Evolutionary conservation across 352 stramenopile species (phyloP).

Genomic region (Phytophthora brassicae): DNA sequence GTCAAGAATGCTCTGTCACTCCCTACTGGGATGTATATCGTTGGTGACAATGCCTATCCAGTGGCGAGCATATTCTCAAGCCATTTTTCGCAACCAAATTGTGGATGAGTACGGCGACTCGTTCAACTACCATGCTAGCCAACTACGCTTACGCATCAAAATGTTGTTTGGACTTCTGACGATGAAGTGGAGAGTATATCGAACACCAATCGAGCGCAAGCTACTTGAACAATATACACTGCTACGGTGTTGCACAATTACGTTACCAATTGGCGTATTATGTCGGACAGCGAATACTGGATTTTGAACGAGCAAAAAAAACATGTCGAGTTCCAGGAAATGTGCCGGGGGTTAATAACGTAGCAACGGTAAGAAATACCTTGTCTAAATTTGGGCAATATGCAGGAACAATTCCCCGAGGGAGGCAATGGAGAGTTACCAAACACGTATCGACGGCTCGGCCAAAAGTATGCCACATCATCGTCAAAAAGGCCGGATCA

Average conservation of each 20-base stretch:
- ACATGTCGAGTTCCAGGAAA: no score
- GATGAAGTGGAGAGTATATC: not conserved
- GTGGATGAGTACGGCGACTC: slow-evolving; percentile 3
- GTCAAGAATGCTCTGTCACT: not conserved
- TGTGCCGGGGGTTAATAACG: no score
- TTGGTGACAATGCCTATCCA: slow-evolving; percentile 4
- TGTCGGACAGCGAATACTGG: not conserved
- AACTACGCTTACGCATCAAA: slow-evolving; percentile 1
- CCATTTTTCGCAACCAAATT: slow-evolving; percentile 10
- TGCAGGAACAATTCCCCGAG: no score
- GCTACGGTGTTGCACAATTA: slow-evolving; percentile 8
- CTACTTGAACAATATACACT: not conserved
- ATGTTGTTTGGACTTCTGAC: slow-evolving; percentile 4
- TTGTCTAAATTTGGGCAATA: no score
- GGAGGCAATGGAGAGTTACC: no score
- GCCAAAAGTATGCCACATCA: no score
- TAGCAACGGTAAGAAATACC: no score
- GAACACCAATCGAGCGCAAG: not conserved
- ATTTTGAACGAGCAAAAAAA: not conserved
- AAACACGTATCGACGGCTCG: no score
- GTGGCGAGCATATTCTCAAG: not conserved
- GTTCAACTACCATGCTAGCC: slow-evolving; percentile 9
- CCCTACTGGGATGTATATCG: slow-evolving; percentile 2
- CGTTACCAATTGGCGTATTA: slow-evolving; percentile 1
- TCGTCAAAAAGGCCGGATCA: no score